Percentiles rank a stretch among this genome's conserved stretches.
Evolutionary conservation across 176 grass and related monocot genomes (phyloP).

Genomic region (Oryza meyeriana): DNA sequence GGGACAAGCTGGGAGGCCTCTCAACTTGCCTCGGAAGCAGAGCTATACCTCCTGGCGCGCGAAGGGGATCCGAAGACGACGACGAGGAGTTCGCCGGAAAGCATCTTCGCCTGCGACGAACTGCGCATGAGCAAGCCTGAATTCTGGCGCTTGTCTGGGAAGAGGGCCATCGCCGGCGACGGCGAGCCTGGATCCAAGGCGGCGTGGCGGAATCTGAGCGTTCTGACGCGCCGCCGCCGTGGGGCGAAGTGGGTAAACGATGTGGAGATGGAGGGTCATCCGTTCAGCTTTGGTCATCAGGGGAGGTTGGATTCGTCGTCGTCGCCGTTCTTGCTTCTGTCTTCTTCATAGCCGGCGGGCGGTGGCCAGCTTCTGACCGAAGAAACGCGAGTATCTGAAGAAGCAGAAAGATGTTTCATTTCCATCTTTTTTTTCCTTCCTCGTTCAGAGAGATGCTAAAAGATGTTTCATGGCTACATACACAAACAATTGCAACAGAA

Average conservation of each 20-base stretch:
- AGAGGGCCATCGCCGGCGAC: not conserved
- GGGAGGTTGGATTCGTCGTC: constrained; percentile 9
- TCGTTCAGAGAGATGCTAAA: not conserved
- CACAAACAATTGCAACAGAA: not conserved
- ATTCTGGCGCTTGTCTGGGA: not conserved
- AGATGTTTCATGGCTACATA: too few relatives aligned
- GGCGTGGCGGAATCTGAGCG: not conserved
- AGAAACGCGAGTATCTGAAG: not conserved
- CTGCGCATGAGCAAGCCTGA: not conserved
- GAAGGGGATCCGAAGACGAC: not conserved
- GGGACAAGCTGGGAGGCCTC: not conserved
- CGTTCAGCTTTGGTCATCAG: constrained; percentile 5
- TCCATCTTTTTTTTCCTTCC: not conserved
- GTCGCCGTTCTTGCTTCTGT: not conserved
- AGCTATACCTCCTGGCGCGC: not conserved
- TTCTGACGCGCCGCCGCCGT: constrained; percentile 7
- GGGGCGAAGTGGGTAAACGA: constrained; percentile 16
- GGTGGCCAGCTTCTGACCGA: not conserved
- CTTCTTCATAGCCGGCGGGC: constrained; percentile 23
- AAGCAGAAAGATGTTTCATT: not conserved
- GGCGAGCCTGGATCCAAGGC: not conserved
- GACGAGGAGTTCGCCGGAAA: not conserved
- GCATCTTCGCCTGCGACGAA: not conserved
- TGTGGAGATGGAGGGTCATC: not conserved
- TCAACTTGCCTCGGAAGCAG: not conserved